Evolutionary conservation across 2,329 filamentous ascomycete species (phyloP), one percentile per base, ranked within the genome.

Genomic region (Xylogone sp.): DNA sequence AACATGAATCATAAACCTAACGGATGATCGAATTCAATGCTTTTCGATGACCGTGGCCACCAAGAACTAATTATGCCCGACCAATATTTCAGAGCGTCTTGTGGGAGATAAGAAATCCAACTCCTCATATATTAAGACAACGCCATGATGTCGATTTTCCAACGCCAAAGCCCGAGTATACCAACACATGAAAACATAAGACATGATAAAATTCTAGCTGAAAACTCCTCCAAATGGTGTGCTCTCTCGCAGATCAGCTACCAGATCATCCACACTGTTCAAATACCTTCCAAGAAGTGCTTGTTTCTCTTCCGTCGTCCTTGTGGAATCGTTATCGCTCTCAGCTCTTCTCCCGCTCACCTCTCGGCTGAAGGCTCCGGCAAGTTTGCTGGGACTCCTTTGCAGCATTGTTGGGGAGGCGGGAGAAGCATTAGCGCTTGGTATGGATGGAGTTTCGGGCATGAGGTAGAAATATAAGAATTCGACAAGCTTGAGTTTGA

Each of bases 401-500:
- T 86, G 83, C 55, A 84, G 69, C 63, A 84, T 75, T 21, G 70
- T 73, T 7, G 78, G 73, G 8, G 77, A 64, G 2, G 74, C 75
- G 53, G 71, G 69, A 46, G 69, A 71, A 47, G 69, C 67, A 19
- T 69, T 72, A 54, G 77, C 74, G 55, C 71, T 71, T 4, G 81
- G 78, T 56, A 79, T 78, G 19, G 78, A 74, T 43, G 79, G 84
- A 0, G 82, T 83, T 72, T 99, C 94, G 47, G 93, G 92, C 87
- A 97, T 96, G 61, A 99, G 85, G 70, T 97, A 99, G 71, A 97
- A 97, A 76, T 97, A 97, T 48, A 99, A 75, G 67, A 97, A 97
- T 70, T 97, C 94, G 60, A 97, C 86, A n/a, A 96, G 83, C 69
- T 96, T 94, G 65, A 96, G 82, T 74, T 96, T 97, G 59, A 97